Base-by-base conservation (phyloP, 805 yeast species). In the Danielozyma ontarioensis region DNA sequence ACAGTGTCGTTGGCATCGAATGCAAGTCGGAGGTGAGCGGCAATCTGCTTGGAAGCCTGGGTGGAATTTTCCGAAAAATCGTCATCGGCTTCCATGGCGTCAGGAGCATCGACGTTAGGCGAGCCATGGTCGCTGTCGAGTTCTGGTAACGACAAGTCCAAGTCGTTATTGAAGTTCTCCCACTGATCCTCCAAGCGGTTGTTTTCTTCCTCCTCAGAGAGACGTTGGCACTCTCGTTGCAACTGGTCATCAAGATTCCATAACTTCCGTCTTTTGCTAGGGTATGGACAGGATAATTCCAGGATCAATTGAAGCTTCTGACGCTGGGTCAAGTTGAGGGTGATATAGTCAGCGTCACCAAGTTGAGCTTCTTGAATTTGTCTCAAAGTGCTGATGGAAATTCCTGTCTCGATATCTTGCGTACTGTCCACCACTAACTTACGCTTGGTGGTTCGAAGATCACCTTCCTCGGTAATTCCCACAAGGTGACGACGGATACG, bases 41-140 rank as follows among this genome's bases (percentile, higher is more conserved):
- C 85, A 6, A 82, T 66, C 41, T 74, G 70, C 3, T 62, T 52
- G 0, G 87, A 79, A 4, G 78, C 59, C 39, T 66, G 61, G 3
- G 78, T 64, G 17, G 64, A 56, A 17, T 65, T 59, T 13, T 42
- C 64, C 17, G 35, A 50, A 31, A 39, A 44, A 14, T 50, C 52
- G 34, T 49, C 40, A 13, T 34, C 42, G 16, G 21, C 34, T 18
- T 49, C 57, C 17, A 12, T 31, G 28, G 18, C 37, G 19, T 41
- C 38, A 22, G 36, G 21, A 24, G 24, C 31, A 23, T 35, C 35
- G 17, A 23, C 13, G n/a, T 33, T 38, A 25, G 34, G 33, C 17
- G 29, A 39, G 12, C 33, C 17, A 23, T 25, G 23, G 13, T 55
- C 55, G 3, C 53, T 38, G 25, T 53, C 56, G 23, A 50, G 38